These are phyloP conservation scores for Entrophospora sp. DNA, from an alignment of 192 early-diverging fungal species.

Conservation along the genomic window DNA sequence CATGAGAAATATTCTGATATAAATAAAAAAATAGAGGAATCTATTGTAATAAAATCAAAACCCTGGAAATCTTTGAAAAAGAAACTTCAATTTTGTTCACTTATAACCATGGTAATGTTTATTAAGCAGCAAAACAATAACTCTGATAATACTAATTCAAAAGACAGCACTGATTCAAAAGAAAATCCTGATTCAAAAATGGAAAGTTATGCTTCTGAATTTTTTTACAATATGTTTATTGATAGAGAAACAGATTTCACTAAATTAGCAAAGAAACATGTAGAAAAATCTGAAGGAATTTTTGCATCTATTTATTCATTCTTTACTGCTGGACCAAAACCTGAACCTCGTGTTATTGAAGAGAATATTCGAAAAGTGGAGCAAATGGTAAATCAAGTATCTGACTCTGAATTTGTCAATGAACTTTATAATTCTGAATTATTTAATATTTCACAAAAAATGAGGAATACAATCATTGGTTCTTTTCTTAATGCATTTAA, in stretches of 20 bases:
- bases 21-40: no score
- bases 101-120: no score
- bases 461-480: neutral
- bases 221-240: neutral
- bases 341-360: neutral
- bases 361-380: neutral
- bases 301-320: neutral
- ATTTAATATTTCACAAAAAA: neutral
- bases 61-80: no score
- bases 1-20: no score
- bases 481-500: neutral
- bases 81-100: no score
- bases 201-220: no score
- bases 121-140: no score
- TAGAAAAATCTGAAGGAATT: neutral
- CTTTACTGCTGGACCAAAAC: neutral
- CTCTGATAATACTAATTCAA: no score
- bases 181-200: no score
- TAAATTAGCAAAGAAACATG: neutral
- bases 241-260: neutral
- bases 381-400: neutral
- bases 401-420: neutral
- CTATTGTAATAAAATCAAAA: no score
- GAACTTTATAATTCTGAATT: neutral
- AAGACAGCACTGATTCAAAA: no score